Evolutionary conservation across 2,329 filamentous ascomycete genomes (phyloP), one percentile per base, ranked within the genome.

Genomic region (Arthrobotrys pseudoclavata): DNA sequence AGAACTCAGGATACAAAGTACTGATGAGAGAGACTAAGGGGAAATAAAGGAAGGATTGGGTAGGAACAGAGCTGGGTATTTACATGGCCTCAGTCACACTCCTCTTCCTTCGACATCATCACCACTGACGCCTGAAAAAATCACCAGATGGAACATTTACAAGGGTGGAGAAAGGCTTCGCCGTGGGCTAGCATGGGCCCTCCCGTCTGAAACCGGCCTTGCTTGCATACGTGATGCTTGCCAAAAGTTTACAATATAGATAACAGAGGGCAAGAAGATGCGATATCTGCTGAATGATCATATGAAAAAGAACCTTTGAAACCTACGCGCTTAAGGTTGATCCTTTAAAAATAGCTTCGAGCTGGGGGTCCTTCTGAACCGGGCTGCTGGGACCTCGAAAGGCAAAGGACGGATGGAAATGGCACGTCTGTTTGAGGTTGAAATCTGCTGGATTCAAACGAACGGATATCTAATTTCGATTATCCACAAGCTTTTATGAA

Each of bases 301-400:
- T 4, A 31, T 34, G 20, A 45, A 45, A 45, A 45, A 50, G 6
- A 18, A 22, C 18, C 34, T 55, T 20, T 76, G 72, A 76, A 70
- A 76, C 66, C 63, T 76, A 76, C 72, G 72, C 72, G 72, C 72
- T 76, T 68, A 63, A 76, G 72, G 50, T 29, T 55, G 63, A 26
- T 40, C 45, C 45, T 69, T 69, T 76, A 76, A 69, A 76, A 76
- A 76, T 76, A 76, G 71, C 52, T 34, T 42, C 37, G 24, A 29
- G 7, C 48, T 45, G 31, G 48, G 55, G 55, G 18, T 12, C 18
- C 5, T 62, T 37, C 61, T 61, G 69, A 68, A 61, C 62, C 57
- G 20, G 61, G 24, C 29, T 24, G 37, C 9, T 68, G 69, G 69
- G 61, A 42, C 29, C 24, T 66, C 18, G 45, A 64, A 37, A 52